Percentiles rank a stretch among this genome's conserved stretches.
These are phyloP conservation scores for Lavandula angustifolia DNA, from an alignment of 257 asterid species.

Conservation along the genomic window DNA sequence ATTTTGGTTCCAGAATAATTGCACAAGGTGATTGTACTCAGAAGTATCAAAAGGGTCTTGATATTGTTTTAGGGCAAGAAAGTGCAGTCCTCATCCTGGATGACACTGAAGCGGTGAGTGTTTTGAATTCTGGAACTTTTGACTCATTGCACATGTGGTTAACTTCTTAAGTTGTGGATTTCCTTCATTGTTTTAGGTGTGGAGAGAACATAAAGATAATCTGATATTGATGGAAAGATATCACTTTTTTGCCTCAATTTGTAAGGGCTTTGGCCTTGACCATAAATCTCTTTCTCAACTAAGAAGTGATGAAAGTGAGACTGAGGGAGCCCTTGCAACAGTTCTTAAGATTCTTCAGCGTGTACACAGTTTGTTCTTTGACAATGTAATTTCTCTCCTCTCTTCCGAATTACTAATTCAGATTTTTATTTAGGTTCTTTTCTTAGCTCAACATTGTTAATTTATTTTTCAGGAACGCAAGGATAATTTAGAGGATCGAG, in stretches of 20 bases:
- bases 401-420: neutral
- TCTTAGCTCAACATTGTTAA: neutral
- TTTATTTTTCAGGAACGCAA: slow-evolving; percentile 48
- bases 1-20: slow-evolving; percentile 79
- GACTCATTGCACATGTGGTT: slow-evolving; percentile 1
- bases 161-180: neutral
- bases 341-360: slow-evolving; percentile 64
- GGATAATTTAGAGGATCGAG: slow-evolving; percentile 56
- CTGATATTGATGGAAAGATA: slow-evolving; percentile 85
- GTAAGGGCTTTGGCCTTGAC: slow-evolving; percentile 69
- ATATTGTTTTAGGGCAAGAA: slow-evolving; percentile 87
- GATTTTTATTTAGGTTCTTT: neutral
- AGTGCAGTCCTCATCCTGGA: slow-evolving; percentile 89
- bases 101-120: slow-evolving; percentile 82
- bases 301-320: slow-evolving; percentile 78
- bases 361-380: slow-evolving; percentile 63
- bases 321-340: slow-evolving; percentile 76
- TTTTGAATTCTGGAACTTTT: slow-evolving; percentile 18
- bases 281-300: slow-evolving; percentile 67
- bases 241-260: slow-evolving; percentile 85
- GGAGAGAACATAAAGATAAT: slow-evolving; percentile 84
- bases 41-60: slow-evolving; percentile 88
- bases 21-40: slow-evolving; percentile 86
- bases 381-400: slow-evolving; percentile 43
- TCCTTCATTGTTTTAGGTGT: slow-evolving; percentile 51